These are phyloP conservation scores for Chaetomium cochliodes DNA, from an alignment of 495 filamentous ascomycete genomes.

Conservation along the genomic window DNA sequence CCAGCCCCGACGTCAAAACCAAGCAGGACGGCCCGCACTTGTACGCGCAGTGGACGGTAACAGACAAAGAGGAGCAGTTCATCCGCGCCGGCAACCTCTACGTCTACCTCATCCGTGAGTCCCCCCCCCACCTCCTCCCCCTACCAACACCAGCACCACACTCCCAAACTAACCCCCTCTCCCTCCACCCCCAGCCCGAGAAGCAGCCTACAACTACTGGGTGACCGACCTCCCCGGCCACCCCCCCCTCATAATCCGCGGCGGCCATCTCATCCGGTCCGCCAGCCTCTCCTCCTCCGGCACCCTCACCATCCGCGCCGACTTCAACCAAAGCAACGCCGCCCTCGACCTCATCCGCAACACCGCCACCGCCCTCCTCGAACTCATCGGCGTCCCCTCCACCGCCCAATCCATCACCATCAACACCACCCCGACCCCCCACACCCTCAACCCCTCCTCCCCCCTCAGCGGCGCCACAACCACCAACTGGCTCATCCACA, in stretches of 20 bases:
- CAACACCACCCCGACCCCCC: constrained; percentile 34
- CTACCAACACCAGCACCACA: too few species aligned
- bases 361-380: not conserved
- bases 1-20: not conserved
- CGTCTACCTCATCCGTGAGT: constrained; percentile 19
- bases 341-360: not conserved
- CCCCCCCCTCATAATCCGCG: constrained; percentile 61
- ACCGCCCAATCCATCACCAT: constrained; percentile 5
- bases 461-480: constrained; percentile 44
- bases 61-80: constrained; percentile 29
- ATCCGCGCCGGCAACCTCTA: constrained; percentile 28
- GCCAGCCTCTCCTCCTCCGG: constrained; percentile 42
- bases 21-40: not conserved
- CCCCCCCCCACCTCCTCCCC: not conserved
- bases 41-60: constrained; percentile 22
- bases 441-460: constrained; percentile 23
- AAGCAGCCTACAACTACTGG: constrained; percentile 77
- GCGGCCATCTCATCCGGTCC: constrained; percentile 71
- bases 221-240: constrained; percentile 50
- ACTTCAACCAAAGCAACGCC: not conserved
- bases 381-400: not conserved
- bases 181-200: constrained; percentile 49
- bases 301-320: not conserved
- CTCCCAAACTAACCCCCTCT: too few species aligned
- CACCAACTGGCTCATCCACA: constrained; percentile 54